Evolutionary conservation across 2,329 filamentous ascomycete genomes (phyloP).

Genomic region (Aureobasidium sp.): DNA sequence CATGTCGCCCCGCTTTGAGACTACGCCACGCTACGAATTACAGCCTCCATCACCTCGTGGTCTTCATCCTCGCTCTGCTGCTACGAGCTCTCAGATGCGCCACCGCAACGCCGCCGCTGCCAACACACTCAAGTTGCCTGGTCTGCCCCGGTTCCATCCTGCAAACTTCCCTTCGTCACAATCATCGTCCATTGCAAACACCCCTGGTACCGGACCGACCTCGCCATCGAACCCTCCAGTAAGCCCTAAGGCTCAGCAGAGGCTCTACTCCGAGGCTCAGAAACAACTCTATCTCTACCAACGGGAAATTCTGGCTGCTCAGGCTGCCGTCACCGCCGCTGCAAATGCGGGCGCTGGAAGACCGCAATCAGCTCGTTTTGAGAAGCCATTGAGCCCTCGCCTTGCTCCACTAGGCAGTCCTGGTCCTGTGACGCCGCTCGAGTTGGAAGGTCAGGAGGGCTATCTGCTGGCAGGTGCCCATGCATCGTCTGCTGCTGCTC

Average conservation of each 20-base stretch:
- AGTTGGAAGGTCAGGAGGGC: conserved; percentile 38
- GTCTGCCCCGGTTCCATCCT: conserved; percentile 46
- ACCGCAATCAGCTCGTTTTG: conserved; percentile 9
- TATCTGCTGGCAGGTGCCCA: conserved; percentile 41
- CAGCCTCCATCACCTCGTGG: conserved; percentile 25
- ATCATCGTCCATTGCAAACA: conserved; percentile 30
- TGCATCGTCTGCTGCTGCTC: conserved; percentile 17
- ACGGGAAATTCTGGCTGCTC: conserved; percentile 31
- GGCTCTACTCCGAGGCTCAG: conserved; percentile 43
- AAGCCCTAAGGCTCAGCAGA: conserved; percentile 37
- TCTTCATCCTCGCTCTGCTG: conserved; percentile 22
- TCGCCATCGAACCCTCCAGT: conserved; percentile 33
- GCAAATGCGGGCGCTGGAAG: conserved; percentile 15
- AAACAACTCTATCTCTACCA: conserved; percentile 44
- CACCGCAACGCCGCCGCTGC: conserved; percentile 28
- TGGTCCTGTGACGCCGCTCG: conserved; percentile 46
- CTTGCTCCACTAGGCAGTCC: conserved; percentile 45
- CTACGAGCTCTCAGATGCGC: conserved; percentile 26
- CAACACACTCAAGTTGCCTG: conserved; percentile 38
- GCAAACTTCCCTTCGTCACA: conserved; percentile 39
- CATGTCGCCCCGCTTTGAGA: conserved; percentile 27
- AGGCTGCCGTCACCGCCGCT: conserved; percentile 20
- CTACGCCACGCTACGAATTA: conserved; percentile 25
- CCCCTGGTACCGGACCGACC: conserved; percentile 32
- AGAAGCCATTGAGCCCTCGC: conserved; percentile 41